These are phyloP conservation scores for Pseudogymnoascus sp. DNA, from an alignment of 2,329 filamentous ascomycete species.

Conservation along the genomic window DNA sequence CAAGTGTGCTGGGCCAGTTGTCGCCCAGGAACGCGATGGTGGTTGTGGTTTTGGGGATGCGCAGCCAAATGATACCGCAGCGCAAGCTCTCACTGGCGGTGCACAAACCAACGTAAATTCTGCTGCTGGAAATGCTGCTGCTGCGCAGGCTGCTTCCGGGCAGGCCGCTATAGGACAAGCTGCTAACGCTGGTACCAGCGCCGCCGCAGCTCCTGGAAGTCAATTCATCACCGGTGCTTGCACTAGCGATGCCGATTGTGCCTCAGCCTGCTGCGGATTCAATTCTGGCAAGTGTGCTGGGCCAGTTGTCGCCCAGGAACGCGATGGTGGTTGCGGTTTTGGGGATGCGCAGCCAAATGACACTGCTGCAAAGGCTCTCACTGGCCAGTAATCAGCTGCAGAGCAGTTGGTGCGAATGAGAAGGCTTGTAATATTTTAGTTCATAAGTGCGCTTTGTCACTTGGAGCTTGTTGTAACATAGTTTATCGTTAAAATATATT, in stretches of 20 bases:
- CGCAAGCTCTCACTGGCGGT: slow-evolving; percentile 8
- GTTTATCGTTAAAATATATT: background rate
- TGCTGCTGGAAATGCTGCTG: background rate
- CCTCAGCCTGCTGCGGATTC: slow-evolving; percentile 27
- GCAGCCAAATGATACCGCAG: slow-evolving; percentile 13
- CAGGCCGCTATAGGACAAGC: background rate
- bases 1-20: slow-evolving; percentile 28
- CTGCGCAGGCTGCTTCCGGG: too few species aligned
- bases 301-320: slow-evolving; percentile 26
- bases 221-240: slow-evolving; percentile 32
- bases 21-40: slow-evolving; percentile 27
- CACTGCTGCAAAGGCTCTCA: slow-evolving; percentile 11
- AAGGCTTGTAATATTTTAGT: background rate
- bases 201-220: slow-evolving; percentile 15
- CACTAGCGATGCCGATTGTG: slow-evolving; percentile 27
- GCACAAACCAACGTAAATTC: background rate
- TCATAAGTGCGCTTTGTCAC: background rate
- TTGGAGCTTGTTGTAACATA: background rate
- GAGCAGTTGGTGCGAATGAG: background rate
- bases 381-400: background rate
- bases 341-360: slow-evolving; percentile 15
- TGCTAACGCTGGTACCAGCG: background rate
- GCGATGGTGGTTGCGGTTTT: slow-evolving; percentile 30
- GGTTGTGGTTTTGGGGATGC: slow-evolving; percentile 27
- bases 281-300: slow-evolving; percentile 27